phyloP scores from a whole-genome alignment of 1,284 basidiomycete species.

The Earliella scabrosa region DNA sequence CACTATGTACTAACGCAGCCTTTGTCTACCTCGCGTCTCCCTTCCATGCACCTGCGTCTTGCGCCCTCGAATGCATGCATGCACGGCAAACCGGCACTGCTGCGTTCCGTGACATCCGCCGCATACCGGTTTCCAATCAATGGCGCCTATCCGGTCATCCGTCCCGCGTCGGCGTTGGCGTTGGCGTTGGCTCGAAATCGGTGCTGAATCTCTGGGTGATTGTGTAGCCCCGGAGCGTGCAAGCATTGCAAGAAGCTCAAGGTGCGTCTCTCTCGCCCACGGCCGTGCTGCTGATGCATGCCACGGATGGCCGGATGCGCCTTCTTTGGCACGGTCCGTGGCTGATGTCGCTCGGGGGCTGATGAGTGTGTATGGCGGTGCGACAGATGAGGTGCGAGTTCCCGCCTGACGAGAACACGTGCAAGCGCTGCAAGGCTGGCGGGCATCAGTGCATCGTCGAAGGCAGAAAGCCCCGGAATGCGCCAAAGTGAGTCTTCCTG shows the following conservation, averaged over 20 bases:
- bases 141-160: constrained; percentile 11
- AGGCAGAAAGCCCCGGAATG: constrained; percentile 73
- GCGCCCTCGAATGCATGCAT: not conserved
- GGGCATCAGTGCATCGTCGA: constrained; percentile 80
- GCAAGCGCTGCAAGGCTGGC: constrained; percentile 69
- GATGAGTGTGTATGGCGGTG: constrained; percentile 22
- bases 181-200: too few species aligned
- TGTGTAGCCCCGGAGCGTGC: constrained; percentile 72
- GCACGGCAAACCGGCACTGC: constrained; percentile 18
- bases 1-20: not conserved
- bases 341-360: constrained; percentile 22
- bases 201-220: constrained; percentile 1
- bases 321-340: constrained; percentile 9
- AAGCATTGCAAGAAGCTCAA: constrained; percentile 84
- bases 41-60: constrained; percentile 1
- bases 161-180: constrained; percentile 12
- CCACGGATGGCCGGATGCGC: not conserved
- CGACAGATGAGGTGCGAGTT: constrained; percentile 83
- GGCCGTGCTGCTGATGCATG: not conserved
- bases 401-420: constrained; percentile 66
- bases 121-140: constrained; percentile 7
- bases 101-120: constrained; percentile 9
- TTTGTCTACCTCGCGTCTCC: not conserved
- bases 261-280: constrained; percentile 48
- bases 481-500: constrained; percentile 69